phyloP scores from a whole-genome alignment of 257 asterid genomes.

The Orobanche coerulescens region DNA sequence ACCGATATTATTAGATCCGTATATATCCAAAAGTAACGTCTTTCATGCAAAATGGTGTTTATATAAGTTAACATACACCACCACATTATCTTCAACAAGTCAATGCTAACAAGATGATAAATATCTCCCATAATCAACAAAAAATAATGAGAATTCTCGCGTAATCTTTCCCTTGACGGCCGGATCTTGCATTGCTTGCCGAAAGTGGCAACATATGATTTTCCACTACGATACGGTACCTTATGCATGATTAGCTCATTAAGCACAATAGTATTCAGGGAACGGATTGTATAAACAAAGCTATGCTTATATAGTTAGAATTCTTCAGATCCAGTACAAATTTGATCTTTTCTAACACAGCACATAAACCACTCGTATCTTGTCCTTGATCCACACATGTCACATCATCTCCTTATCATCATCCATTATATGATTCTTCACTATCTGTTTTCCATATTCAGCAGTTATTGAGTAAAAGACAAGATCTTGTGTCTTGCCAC shows the following conservation, averaged over 20 bases:
- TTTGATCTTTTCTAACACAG: constrained; percentile 10
- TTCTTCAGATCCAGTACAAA: constrained; percentile 1
- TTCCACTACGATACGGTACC: too few species aligned
- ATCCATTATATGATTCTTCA: constrained; percentile 24
- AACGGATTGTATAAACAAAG: too few species aligned
- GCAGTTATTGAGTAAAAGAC: constrained; percentile 45
- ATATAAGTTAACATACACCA: neutral
- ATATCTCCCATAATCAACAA: neutral
- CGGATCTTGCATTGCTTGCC: neutral
- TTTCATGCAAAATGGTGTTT: neutral
- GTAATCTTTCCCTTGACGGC: neutral
- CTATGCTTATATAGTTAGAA: neutral
- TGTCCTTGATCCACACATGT: constrained; percentile 40
- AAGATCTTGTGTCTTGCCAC: constrained; percentile 38
- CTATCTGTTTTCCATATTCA: constrained; percentile 26
- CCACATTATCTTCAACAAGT: constrained; percentile 9
- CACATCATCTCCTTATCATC: constrained; percentile 40
- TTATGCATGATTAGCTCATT: too few species aligned
- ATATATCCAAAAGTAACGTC: neutral
- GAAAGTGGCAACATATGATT: neutral
- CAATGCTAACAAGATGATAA: constrained; percentile 1
- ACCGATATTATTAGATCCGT: neutral
- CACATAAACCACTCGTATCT: constrained; percentile 26
- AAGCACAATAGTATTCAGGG: too few species aligned
- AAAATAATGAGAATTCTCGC: neutral